Evolutionary conservation across 768 basidiomycete genomes (phyloP).

Genomic region (Mycena kentingensis): DNA sequence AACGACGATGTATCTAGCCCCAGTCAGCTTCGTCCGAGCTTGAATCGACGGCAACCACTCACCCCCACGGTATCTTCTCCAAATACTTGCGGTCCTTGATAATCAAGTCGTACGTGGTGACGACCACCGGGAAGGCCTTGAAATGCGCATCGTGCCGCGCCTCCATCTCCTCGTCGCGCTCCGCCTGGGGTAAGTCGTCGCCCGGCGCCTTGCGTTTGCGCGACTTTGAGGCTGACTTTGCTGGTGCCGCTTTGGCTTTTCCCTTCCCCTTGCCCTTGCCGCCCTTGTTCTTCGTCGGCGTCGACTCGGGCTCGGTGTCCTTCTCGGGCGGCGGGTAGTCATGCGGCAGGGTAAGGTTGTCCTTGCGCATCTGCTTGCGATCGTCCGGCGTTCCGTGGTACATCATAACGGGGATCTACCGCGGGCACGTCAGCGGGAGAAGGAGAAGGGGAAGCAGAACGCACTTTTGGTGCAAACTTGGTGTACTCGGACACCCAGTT

Average conservation of each 20-base stretch:
- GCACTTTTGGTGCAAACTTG: constrained; percentile 79
- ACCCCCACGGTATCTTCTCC: constrained; percentile 30
- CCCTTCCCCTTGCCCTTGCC: not conserved
- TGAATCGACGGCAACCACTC: not conserved
- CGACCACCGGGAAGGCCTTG: constrained; percentile 66
- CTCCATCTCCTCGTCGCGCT: too few relatives aligned
- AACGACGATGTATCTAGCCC: constrained; percentile 88
- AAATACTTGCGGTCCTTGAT: constrained; percentile 65
- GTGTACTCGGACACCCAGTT: constrained; percentile 88
- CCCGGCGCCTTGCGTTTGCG: constrained; percentile 21
- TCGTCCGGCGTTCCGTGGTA: constrained; percentile 88
- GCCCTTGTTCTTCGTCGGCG: constrained; percentile 24
- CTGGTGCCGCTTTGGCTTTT: too few relatives aligned
- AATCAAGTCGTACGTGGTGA: constrained; percentile 93
- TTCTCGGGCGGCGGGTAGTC: constrained; percentile 18
- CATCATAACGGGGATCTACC: constrained; percentile 83
- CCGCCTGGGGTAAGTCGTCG: too few relatives aligned
- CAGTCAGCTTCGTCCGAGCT: not conserved
- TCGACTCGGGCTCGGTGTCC: constrained; percentile 28
- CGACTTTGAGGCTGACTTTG: constrained; percentile 4
- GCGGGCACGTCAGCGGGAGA: not conserved
- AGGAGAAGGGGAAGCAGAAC: constrained; percentile 23
- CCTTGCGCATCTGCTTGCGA: constrained; percentile 75
- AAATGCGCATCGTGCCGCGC: constrained; percentile 9
- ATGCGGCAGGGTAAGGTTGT: constrained; percentile 45